A percentile compares a stretch with the other conserved stretches of the same genome.
These are phyloP conservation scores for Suhomyces sp. DNA, from an alignment of 805 yeast genomes.

Conservation along the genomic window DNA sequence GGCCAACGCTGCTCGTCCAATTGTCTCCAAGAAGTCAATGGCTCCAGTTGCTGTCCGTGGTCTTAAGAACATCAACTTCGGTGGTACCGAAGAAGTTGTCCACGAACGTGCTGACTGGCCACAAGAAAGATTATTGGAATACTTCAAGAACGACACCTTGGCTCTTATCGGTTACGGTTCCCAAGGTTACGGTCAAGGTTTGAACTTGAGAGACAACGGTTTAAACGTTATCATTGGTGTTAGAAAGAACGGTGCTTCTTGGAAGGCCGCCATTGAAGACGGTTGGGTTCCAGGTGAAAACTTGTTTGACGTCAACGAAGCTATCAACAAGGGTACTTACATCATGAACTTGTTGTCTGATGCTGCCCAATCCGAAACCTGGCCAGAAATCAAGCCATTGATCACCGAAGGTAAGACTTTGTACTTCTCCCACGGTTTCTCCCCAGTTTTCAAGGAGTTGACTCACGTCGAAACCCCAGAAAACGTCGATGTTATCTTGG, in stretches of 20 bases:
- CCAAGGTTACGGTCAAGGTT: slow-evolving; percentile 99
- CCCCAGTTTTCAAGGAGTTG: slow-evolving; percentile 97
- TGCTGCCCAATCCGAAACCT: slow-evolving; percentile 99
- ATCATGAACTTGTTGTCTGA: slow-evolving; percentile 98
- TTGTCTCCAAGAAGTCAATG: slow-evolving; percentile 36
- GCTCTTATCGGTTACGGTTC: slow-evolving; percentile 99
- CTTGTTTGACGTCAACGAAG: slow-evolving; percentile 93
- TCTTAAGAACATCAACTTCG: slow-evolving; percentile 93
- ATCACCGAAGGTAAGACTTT: slow-evolving; percentile 96
- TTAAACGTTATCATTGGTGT: slow-evolving; percentile 97
- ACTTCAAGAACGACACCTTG: slow-evolving; percentile 96
- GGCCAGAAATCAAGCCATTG: slow-evolving; percentile 83
- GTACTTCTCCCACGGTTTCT: slow-evolving; percentile 99
- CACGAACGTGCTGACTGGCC: slow-evolving; percentile 99
- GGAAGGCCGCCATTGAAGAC: slow-evolving; percentile 99
- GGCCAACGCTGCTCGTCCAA: slow-evolving; percentile 46
- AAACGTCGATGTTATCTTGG: slow-evolving; percentile 94
- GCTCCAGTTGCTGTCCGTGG: slow-evolving; percentile 72
- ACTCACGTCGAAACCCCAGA: slow-evolving; percentile 95
- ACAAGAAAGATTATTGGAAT: slow-evolving; percentile 88
- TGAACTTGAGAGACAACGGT: slow-evolving; percentile 98
- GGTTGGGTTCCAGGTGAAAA: slow-evolving; percentile 99
- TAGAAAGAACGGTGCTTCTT: slow-evolving; percentile 96
- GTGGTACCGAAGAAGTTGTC: slow-evolving; percentile 91
- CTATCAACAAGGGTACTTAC: slow-evolving; percentile 86